Evolutionary conservation across 208 protist genomes (phyloP).

Genomic region (Vickermania spadyakhi): DNA sequence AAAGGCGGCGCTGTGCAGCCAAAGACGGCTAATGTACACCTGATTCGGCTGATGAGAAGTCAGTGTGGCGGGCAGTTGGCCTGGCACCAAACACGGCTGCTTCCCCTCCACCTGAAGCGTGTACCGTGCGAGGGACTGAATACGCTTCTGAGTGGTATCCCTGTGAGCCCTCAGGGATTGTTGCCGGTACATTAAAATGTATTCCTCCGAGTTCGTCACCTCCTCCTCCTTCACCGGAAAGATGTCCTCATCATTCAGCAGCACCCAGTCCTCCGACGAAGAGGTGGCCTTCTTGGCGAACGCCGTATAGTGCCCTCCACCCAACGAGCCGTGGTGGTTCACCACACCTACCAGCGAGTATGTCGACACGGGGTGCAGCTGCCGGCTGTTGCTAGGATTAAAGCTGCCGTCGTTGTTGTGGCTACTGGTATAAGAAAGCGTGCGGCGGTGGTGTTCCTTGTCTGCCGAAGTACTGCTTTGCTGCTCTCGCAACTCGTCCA

Average conservation of each 20-base stretch:
- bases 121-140: constrained; percentile 51
- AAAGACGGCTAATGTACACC: constrained; percentile 76
- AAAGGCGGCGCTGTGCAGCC: constrained; percentile 74
- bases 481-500: constrained; percentile 1
- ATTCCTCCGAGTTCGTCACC: constrained; percentile 72
- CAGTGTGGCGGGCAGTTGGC: neutral
- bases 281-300: constrained; percentile 49
- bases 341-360: constrained; percentile 81
- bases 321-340: constrained; percentile 74
- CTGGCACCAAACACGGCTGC: neutral
- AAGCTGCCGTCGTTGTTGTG: constrained; percentile 1
- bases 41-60: neutral
- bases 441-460: neutral
- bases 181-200: constrained; percentile 79
- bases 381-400: neutral
- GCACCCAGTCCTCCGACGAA: constrained; percentile 43
- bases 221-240: constrained; percentile 15
- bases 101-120: constrained; percentile 13
- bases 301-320: constrained; percentile 81
- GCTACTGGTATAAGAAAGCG: neutral
- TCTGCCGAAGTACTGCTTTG: neutral
- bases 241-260: constrained; percentile 70
- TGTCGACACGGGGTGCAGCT: constrained; percentile 24
- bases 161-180: constrained; percentile 37
- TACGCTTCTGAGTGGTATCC: constrained; percentile 15